phyloP scores from a whole-genome alignment of 352 stramenopile species.

The Thalassiosira pacifica region DNA sequence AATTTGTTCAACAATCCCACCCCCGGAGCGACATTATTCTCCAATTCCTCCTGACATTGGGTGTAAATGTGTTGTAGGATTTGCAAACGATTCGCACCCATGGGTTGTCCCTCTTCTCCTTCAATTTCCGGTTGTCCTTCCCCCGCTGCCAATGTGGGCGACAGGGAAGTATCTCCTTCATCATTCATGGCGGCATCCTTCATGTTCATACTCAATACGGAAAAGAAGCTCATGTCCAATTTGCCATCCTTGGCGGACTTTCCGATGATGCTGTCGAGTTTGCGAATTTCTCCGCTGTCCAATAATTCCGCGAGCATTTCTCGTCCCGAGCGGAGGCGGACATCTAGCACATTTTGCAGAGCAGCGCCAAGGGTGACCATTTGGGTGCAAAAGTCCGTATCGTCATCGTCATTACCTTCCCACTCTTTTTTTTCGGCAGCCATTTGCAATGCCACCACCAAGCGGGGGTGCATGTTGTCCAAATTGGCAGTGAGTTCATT shows the following conservation, averaged over 20 bases:
- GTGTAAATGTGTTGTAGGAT: conserved; percentile 86
- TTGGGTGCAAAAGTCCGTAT: conserved; percentile 41
- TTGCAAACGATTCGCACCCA: conserved; percentile 66
- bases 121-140: conserved; percentile 41
- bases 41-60: conserved; percentile 84
- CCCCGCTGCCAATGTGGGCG: conserved; percentile 8
- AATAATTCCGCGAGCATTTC: conserved; percentile 70
- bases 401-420: conserved; percentile 17
- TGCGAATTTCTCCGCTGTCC: conserved; percentile 85
- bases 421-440: conserved; percentile 45
- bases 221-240: conserved; percentile 88
- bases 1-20: conserved; percentile 83
- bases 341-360: conserved; percentile 71
- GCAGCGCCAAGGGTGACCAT: conserved; percentile 58
- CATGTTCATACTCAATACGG: conserved; percentile 87
- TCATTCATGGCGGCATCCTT: conserved; percentile 70
- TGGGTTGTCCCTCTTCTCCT: conserved; percentile 24
- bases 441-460: conserved; percentile 59
- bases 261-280: conserved; percentile 85
- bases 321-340: conserved; percentile 57
- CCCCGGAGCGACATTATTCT: conserved; percentile 79
- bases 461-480: conserved; percentile 43
- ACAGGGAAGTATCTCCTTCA: not conserved
- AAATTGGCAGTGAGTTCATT: conserved; percentile 46
- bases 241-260: conserved; percentile 77